Base-by-base conservation (phyloP, 352 stramenopile species). In the Pythium brassicae region DNA sequence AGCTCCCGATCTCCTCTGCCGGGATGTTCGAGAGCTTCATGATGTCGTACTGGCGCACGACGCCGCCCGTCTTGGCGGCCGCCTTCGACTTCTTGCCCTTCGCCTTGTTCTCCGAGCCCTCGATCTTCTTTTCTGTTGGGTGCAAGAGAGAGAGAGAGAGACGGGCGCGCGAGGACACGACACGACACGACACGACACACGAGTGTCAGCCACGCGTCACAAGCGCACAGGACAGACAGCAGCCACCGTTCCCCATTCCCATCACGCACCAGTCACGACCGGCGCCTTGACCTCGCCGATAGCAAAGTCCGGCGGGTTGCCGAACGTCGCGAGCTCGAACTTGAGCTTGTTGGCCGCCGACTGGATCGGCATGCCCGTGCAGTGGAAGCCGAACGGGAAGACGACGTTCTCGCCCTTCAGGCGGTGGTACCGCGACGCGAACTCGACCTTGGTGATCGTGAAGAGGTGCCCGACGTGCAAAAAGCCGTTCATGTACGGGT, bases 361-460 rank as follows among this genome's bases (percentile, higher is more conserved):
- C 82, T 99, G 97, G 76, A 99, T 99, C 23, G 98, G 98, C 97
- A 99, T 99, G 55, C 98, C 98, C 20, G 98, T 99, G 82, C 97
- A 99, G 80, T 99, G 98, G 63, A 99, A 98, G 9, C 83, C 96
- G 82, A 99, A 99, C 47, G 97, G 97, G 70, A 99, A 99, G 48
- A 99, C 73, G 37, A 98, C 96, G 79, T 99, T 99, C 69, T 99
- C 97, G 45, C 97, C 98, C 76, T 98, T 95, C 51, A 99, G 87
- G 44, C 95, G 89, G 71, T 99, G 95, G 57, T 86, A 95, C 23
- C 86, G 86, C 37, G 83, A 85, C 8, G 89, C 82, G 63, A 97
- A 97, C 65, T 97, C 92, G 9, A 98, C 96, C 79, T 99, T 99
- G 56, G 97, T 98, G 60, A 99, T 87, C 58, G 89, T 98, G 83